These are phyloP conservation scores for Emergomyces orientalis DNA, from an alignment of 2,329 filamentous ascomycete species.

Conservation along the genomic window DNA sequence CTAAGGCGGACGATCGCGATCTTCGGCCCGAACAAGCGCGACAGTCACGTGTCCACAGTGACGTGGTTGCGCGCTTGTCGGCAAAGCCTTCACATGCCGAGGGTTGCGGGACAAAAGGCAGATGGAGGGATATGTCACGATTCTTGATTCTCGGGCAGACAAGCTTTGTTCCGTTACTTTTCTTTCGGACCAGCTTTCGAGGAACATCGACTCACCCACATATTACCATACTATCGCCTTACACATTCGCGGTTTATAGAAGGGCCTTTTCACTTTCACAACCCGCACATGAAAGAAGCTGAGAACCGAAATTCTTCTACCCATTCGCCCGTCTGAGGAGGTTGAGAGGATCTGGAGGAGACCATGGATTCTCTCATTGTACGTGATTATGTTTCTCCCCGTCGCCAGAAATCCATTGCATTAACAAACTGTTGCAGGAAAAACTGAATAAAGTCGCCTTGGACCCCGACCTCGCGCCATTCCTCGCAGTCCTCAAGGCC, in stretches of 20 bases:
- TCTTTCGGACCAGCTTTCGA: not conserved
- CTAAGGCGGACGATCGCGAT: too few species aligned
- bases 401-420: not conserved
- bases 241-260: not conserved
- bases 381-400: slow-evolving; percentile 6
- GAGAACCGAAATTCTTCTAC: not conserved
- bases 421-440: slow-evolving; percentile 39
- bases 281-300: not conserved
- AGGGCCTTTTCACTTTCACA: not conserved
- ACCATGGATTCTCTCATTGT: slow-evolving; percentile 31
- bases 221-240: not conserved
- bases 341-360: slow-evolving; percentile 8
- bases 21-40: slow-evolving; percentile 5
- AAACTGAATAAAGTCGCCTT: slow-evolving; percentile 66
- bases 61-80: slow-evolving; percentile 18
- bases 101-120: slow-evolving; percentile 15
- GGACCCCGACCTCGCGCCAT: slow-evolving; percentile 74
- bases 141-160: not conserved
- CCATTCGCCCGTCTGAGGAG: not conserved
- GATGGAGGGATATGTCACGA: slow-evolving; percentile 7
- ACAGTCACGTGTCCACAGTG: slow-evolving; percentile 28
- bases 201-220: too few species aligned
- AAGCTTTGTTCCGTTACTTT: not conserved
- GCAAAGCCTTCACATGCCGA: slow-evolving; percentile 32
- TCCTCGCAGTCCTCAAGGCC: slow-evolving; percentile 79